Base-by-base conservation (phyloP, 2,329 filamentous ascomycete genomes). In the Pseudogymnoascus pannorum region DNA sequence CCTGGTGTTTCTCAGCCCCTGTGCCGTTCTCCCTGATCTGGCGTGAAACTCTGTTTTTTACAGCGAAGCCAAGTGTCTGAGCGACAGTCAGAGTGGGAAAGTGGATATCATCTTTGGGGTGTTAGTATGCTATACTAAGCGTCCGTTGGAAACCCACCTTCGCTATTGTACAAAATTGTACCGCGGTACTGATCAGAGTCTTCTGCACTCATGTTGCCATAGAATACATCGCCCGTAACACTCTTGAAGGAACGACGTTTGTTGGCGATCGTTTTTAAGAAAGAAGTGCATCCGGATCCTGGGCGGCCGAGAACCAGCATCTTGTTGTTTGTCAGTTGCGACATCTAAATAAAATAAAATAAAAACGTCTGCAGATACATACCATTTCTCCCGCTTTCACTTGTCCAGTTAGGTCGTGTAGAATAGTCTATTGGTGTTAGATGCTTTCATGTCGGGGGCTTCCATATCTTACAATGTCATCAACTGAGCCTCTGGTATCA, bases 231-330 rank as follows among this genome's bases (percentile, higher is more conserved):
- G 0, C 86, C 87, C 0, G 77, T 70, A 2, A 89, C 78, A 2
- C 75, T 76, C 38, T 79, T 76, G 66, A 81, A 89, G 2, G 86
- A 86, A 4, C 72, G 73, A 36, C 86, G 76, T 61, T 82, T 79
- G 67, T 91, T 91, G 58, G 86, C 79, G 4, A 91, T 76, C 66
- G 87, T 78, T 68, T 88, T 91, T 51, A 92, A 76, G 14, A 91
- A 77, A 0, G 87, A 88, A 0, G 87, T 89, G 70, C 88, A 91
- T 35, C 87, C 87, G 3, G 85, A 79, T 0, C 87, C 87, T 0
- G 87, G 87, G 1, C 86, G 79, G 2, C 87, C 87, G 0, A 90
- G 76, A 0, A 90, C 86, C 0, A 89, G 75, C 1, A 89, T 86
- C 87, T 0, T 86, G 86, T n/a, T n/a, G 0, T 84, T 78, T 3